These are phyloP conservation scores for Nicotiana sylvestris DNA, from an alignment of 257 asterid genomes.

Conservation along the genomic window DNA sequence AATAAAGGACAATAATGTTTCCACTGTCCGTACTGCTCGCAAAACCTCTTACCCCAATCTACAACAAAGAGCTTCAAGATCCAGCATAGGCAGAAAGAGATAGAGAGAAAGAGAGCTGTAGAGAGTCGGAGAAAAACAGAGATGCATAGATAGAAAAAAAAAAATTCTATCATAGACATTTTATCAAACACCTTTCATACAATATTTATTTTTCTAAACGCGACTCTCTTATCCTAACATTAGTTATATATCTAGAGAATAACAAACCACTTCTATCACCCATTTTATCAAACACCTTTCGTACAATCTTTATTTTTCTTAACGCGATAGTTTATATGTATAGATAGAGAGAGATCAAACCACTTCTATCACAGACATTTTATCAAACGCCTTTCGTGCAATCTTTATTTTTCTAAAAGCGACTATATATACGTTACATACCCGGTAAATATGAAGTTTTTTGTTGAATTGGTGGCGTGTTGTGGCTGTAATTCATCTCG, in stretches of 20 bases:
- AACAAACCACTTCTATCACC: background rate
- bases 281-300: background rate
- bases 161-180: background rate
- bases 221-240: too few relatives aligned
- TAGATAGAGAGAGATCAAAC: too few relatives aligned
- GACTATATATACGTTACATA: background rate
- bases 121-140: background rate
- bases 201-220: background rate
- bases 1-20: background rate
- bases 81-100: background rate
- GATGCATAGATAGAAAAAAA: background rate
- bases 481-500: background rate
- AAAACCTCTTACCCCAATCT: background rate
- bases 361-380: background rate
- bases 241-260: too few relatives aligned
- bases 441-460: constrained; percentile 1
- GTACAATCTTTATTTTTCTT: too few relatives aligned
- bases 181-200: background rate
- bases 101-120: background rate
- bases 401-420: too few relatives aligned
- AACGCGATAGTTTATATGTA: too few relatives aligned
- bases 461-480: background rate
- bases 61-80: background rate
- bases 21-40: background rate
- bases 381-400: background rate